Evolutionary conservation across 805 yeast genomes (phyloP).

Genomic region (Debaryomyces castellii): DNA sequence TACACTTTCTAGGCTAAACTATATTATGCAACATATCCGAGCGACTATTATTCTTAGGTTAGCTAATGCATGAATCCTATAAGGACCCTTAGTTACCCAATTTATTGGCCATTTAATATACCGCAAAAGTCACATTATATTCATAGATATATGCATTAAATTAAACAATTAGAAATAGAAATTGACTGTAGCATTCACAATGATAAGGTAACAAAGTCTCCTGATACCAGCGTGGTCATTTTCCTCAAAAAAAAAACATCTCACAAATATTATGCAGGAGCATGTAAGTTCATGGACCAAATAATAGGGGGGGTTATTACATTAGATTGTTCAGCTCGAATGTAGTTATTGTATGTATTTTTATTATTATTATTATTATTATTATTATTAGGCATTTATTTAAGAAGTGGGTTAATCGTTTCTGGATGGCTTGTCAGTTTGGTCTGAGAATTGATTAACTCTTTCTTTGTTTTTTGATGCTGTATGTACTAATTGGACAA

Average conservation of each 20-base stretch:
- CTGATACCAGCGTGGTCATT: too few species aligned
- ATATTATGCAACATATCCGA: neutral
- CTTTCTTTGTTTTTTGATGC: constrained; percentile 62
- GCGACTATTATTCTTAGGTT: neutral
- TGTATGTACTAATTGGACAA: constrained; percentile 69
- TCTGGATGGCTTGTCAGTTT: constrained; percentile 12
- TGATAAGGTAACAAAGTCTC: too few species aligned
- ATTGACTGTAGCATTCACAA: too few species aligned
- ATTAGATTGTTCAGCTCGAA: neutral
- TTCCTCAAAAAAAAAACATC: too few species aligned
- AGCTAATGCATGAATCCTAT: neutral
- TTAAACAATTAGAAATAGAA: too few species aligned
- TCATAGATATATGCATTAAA: neutral
- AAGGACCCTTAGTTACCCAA: neutral
- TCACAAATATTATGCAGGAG: too few species aligned
- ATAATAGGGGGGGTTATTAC: too few species aligned
- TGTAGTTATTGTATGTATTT: neutral
- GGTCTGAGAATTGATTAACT: constrained; percentile 12
- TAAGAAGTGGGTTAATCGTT: neutral
- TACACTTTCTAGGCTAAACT: neutral
- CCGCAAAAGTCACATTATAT: neutral
- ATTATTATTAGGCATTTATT: too few species aligned
- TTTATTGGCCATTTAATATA: neutral
- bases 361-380: neutral
- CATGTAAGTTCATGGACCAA: too few species aligned